These are phyloP conservation scores for Rhodotorula paludigena DNA, from an alignment of 768 basidiomycete genomes.

Conservation along the genomic window DNA sequence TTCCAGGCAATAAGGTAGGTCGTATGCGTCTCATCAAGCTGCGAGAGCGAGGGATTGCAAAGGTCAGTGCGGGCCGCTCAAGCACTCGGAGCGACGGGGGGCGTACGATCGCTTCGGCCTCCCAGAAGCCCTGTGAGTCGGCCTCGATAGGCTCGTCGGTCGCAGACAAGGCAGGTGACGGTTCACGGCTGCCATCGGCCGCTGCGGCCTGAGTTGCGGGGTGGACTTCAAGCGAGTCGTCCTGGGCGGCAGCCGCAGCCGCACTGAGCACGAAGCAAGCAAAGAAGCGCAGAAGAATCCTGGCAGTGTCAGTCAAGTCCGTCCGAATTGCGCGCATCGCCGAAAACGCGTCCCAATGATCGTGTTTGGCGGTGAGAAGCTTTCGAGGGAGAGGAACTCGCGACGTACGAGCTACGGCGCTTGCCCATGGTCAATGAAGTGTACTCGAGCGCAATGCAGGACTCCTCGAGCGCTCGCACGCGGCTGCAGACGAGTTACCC, in stretches of 20 bases:
- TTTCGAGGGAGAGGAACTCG: neutral
- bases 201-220: conserved; percentile 4
- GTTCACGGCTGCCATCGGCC: neutral
- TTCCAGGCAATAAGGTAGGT: conserved; percentile 15
- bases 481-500: too few relatives aligned
- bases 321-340: neutral
- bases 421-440: neutral
- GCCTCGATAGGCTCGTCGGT: neutral
- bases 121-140: conserved; percentile 29
- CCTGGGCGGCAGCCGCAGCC: neutral
- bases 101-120: conserved; percentile 23
- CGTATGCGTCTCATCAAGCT: conserved; percentile 6
- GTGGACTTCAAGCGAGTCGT: conserved; percentile 22
- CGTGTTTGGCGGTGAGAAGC: neutral
- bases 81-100: neutral
- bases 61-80: neutral
- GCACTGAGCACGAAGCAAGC: neutral
- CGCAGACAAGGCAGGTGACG: neutral
- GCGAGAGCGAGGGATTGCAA: neutral
- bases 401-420: neutral
- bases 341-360: neutral
- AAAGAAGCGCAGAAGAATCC: neutral
- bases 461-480: neutral
- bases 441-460: accelerated
- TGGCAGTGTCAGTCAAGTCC: neutral